Conservation (phyloP, 257 asterid species). For the Dorcoceras hygrometricum region DNA sequence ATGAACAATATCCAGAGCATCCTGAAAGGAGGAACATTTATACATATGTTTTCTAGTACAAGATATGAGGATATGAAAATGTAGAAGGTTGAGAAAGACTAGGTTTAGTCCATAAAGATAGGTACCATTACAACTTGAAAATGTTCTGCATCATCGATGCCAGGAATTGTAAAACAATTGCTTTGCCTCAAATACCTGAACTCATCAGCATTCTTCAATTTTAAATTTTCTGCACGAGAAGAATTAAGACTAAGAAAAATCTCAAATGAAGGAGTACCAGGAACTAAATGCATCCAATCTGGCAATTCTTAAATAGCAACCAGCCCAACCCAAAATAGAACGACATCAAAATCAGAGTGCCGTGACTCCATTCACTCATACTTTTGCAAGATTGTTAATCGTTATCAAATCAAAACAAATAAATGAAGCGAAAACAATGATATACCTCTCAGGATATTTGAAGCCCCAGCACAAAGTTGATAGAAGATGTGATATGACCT, state of each 20-base stretch:
- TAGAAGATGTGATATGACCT: conserved; percentile 98
- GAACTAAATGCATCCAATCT: conserved; percentile 1
- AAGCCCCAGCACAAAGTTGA: conserved; percentile 99
- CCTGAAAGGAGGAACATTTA: conserved; percentile 46
- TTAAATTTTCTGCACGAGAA: conserved; percentile 63
- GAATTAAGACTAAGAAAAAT: conserved; percentile 15
- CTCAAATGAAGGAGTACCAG: conserved; percentile 6
- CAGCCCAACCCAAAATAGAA: conserved; percentile 4
- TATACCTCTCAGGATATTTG: conserved; percentile 75
- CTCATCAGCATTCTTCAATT: conserved; percentile 65
- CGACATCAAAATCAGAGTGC: conserved; percentile 4
- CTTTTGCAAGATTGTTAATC: conserved; percentile 12
- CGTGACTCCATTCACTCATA: neutral
- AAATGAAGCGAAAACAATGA: conserved; percentile 6
- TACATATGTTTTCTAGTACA: conserved; percentile 29
- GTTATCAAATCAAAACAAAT: neutral
- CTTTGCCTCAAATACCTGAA: conserved; percentile 85
- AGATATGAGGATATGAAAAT: conserved; percentile 15
- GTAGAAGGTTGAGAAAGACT: conserved; percentile 14
- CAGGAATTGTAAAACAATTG: conserved; percentile 68
- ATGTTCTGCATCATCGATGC: conserved; percentile 95
- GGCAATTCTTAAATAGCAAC: conserved; percentile 14
- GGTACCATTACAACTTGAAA: conserved; percentile 69
- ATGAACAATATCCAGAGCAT: conserved; percentile 92
- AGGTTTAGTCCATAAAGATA: conserved; percentile 25